phyloP scores from a whole-genome alignment of 257 asterid genomes.

The Marsdenia floribunda region DNA sequence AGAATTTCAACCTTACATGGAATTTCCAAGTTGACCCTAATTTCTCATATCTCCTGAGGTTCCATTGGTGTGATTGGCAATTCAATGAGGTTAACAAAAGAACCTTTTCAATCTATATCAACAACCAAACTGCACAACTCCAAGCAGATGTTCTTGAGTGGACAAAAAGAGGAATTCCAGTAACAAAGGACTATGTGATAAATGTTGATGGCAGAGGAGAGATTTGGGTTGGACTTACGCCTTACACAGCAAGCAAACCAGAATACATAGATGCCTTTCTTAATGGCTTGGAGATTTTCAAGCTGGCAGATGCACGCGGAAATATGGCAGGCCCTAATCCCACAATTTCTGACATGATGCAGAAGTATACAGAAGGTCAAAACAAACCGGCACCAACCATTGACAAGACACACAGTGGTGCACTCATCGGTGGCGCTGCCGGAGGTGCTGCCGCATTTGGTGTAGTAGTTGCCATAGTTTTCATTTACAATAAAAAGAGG shows the following conservation, averaged over 20 bases:
- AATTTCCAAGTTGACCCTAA: conserved; percentile 59
- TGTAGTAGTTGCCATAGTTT: conserved; percentile 48
- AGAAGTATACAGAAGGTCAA: conserved; percentile 33
- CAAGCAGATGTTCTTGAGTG: conserved; percentile 38
- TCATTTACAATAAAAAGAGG: conserved; percentile 39
- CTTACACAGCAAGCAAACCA: conserved; percentile 23
- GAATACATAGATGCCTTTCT: conserved; percentile 51
- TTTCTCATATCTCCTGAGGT: conserved; percentile 65
- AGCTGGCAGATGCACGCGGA: conserved; percentile 44
- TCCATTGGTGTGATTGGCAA: conserved; percentile 88
- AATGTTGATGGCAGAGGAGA: conserved; percentile 29
- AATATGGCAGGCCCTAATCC: conserved; percentile 88
- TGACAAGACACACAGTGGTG: conserved; percentile 16
- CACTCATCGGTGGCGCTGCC: conserved; percentile 59
- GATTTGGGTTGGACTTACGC: conserved; percentile 60
- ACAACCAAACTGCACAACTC: conserved; percentile 50
- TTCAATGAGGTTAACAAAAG: conserved; percentile 51
- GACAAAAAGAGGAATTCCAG: conserved; percentile 43
- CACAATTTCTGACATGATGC: conserved; percentile 66
- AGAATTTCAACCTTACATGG: conserved; percentile 62
- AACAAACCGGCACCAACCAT: conserved; percentile 26
- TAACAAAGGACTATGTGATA: conserved; percentile 46
- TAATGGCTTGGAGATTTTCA: conserved; percentile 83
- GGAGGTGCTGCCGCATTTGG: conserved; percentile 83
- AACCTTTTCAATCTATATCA: conserved; percentile 53